phyloP scores from a whole-genome alignment of 768 basidiomycete species.

The Candolleomyces eurysporus region DNA sequence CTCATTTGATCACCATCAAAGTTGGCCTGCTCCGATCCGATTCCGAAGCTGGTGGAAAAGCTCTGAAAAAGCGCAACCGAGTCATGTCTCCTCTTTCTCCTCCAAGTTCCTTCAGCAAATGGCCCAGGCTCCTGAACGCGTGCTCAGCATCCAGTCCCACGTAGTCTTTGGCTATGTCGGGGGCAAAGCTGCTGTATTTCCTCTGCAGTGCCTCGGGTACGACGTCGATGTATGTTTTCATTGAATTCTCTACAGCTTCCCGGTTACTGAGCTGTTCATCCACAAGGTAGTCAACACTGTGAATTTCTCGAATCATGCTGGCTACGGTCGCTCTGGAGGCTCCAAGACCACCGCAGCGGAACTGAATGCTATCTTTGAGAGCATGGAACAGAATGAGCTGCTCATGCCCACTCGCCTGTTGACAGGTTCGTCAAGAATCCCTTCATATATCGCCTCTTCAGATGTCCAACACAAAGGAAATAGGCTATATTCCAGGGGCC shows the following conservation, averaged over 20 bases:
- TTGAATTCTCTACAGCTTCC: constrained; percentile 2
- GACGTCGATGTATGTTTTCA: constrained; percentile 80
- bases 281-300: constrained; percentile 84
- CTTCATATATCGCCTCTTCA: neutral
- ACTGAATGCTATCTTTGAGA: constrained; percentile 69
- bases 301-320: constrained; percentile 93
- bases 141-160: constrained; percentile 91
- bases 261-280: constrained; percentile 12
- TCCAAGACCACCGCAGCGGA: constrained; percentile 76
- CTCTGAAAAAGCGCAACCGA: neutral
- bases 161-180: constrained; percentile 95
- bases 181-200: constrained; percentile 75
- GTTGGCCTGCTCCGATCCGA: constrained; percentile 1
- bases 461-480: neutral
- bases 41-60: neutral
- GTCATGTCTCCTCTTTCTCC: neutral
- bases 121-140: constrained; percentile 39
- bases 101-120: constrained; percentile 1
- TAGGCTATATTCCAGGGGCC: constrained; percentile 87
- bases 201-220: constrained; percentile 84
- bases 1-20: neutral
- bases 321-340: constrained; percentile 81
- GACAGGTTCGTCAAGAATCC: constrained; percentile 52
- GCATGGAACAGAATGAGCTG: constrained; percentile 74
- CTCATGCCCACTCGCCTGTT: constrained; percentile 70